Evolutionary conservation across 2,329 filamentous ascomycete genomes (phyloP).

Genomic region (Pestalotiopsis sp.): DNA sequence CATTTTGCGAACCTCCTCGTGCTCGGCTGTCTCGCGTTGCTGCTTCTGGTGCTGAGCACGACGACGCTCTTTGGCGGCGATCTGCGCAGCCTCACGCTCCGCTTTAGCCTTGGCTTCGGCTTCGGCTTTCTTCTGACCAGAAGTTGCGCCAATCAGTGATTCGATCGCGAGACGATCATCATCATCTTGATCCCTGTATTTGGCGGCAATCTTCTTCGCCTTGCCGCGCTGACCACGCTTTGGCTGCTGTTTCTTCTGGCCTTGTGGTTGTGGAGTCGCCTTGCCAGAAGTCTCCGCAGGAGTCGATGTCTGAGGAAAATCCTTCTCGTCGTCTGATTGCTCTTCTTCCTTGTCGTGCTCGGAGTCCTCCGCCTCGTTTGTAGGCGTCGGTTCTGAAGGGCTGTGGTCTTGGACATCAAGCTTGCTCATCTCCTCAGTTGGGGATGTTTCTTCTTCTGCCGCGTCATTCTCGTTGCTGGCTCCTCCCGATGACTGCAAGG

Average conservation of each 20-base stretch:
- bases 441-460: slow-evolving; percentile 18
- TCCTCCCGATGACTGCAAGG: slow-evolving; percentile 33
- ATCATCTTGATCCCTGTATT: slow-evolving; percentile 93
- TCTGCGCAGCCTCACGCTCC: slow-evolving; percentile 70
- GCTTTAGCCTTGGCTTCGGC: slow-evolving; percentile 70
- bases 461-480: slow-evolving; percentile 23
- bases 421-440: slow-evolving; percentile 23
- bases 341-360: slow-evolving; percentile 28
- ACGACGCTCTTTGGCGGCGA: slow-evolving; percentile 73
- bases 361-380: slow-evolving; percentile 6
- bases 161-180: slow-evolving; percentile 87
- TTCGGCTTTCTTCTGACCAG: slow-evolving; percentile 67
- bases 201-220: slow-evolving; percentile 82
- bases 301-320: slow-evolving; percentile 19
- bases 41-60: slow-evolving; percentile 78
- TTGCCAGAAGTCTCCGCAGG: slow-evolving; percentile 27
- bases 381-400: not conserved
- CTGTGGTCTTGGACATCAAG: slow-evolving; percentile 19
- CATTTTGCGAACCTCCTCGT: slow-evolving; percentile 68
- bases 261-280: slow-evolving; percentile 27
- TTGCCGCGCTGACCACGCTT: slow-evolving; percentile 81
- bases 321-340: slow-evolving; percentile 37
- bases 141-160: slow-evolving; percentile 77
- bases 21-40: slow-evolving; percentile 73
- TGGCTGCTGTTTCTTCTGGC: slow-evolving; percentile 45